Base-by-base conservation (phyloP, 2,329 filamentous ascomycete genomes). In the Sporothrix schenckii region DNA sequence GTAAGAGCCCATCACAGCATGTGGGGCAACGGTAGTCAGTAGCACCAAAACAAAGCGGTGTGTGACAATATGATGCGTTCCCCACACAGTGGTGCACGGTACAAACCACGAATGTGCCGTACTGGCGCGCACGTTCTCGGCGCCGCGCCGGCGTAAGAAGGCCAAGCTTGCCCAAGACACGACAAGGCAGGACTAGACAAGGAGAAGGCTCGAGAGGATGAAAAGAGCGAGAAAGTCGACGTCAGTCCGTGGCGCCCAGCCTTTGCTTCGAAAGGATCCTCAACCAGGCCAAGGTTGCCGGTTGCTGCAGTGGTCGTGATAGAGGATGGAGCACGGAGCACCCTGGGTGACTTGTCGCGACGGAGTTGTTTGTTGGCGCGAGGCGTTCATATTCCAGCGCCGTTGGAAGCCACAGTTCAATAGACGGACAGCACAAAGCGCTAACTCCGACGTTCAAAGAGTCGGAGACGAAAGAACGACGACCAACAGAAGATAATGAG, bases 21-120 rank as follows among this genome's bases (percentile, higher is more conserved):
- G 60, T 63, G 41, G 60, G 60, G 60, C 60, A 27, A 21, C 60
- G 41, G 60, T 24, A 47, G 58, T 63, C 39, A 63, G 58, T 47
- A 24, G 41, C n/a, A 47, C 14, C 21, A 50, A 47, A 34, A 66
- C 61, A 50, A 66, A 66, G 61, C 61, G 61, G 61, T 66, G 61
- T 66, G 44, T 24, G 13, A 24, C 58, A 63, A 63, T 47, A 24
- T 39, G 56, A 34, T 65, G 13, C 54, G 5, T 67, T 47, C 66
- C 11, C 66, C 66, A 68, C 66, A 68, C 66, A 68, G 66, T 68
- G 19, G 14, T 19, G 6, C 53, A 68, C 66, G 49, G 66, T 68
- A 68, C 50, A 53, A 10, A 19, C 19, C 14, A 24, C 34, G 34
- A 34, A 34, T 34, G 1, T 6, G 34, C 34, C 34, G 34, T 34